Evolutionary conservation across 2,329 filamentous ascomycete species (phyloP).

Genomic region (Fusarium zealandicum): DNA sequence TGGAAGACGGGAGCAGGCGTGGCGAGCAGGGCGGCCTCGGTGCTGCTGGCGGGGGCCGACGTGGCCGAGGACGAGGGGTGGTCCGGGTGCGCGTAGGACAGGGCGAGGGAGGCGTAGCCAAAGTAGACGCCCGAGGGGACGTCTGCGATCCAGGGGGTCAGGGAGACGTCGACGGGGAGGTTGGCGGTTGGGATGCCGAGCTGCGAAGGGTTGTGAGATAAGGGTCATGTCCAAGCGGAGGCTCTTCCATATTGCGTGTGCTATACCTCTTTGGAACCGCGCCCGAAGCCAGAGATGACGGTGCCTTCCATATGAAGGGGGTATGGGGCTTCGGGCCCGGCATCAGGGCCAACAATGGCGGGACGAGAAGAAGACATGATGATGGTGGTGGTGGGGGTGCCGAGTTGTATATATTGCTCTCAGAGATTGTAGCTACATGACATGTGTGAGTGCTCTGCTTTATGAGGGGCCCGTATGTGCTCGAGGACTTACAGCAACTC

Average conservation of each 20-base stretch:
- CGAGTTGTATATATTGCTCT: no score
- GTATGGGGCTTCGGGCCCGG: conserved; percentile 78
- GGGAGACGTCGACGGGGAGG: conserved; percentile 73
- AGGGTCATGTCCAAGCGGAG: no score
- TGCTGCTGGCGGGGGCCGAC: conserved; percentile 14
- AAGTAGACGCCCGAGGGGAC: conserved; percentile 88
- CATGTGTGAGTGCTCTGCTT: neutral
- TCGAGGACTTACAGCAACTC: neutral
- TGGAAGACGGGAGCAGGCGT: conserved; percentile 36
- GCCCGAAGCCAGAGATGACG: conserved; percentile 91
- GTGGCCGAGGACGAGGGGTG: conserved; percentile 18
- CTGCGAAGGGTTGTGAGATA: conserved; percentile 52
- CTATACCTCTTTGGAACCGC: conserved; percentile 86
- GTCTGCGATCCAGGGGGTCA: conserved; percentile 66
- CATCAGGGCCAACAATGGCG: conserved; percentile 73
- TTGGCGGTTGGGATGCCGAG: conserved; percentile 98
- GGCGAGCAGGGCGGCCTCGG: conserved; percentile 26
- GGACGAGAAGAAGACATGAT: conserved; percentile 59
- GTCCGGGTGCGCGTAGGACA: conserved; percentile 59
- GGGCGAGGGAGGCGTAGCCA: conserved; percentile 81
- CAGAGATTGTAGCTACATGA: no score
- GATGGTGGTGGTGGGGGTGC: neutral
- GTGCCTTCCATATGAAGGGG: conserved; percentile 84
- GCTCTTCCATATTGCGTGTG: neutral
- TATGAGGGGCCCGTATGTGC: neutral